A percentile compares a stretch with the other conserved stretches of the same genome.
Conservation (phyloP, 371 early-diverging fungal genomes). For the Mortierella sp. region DNA sequence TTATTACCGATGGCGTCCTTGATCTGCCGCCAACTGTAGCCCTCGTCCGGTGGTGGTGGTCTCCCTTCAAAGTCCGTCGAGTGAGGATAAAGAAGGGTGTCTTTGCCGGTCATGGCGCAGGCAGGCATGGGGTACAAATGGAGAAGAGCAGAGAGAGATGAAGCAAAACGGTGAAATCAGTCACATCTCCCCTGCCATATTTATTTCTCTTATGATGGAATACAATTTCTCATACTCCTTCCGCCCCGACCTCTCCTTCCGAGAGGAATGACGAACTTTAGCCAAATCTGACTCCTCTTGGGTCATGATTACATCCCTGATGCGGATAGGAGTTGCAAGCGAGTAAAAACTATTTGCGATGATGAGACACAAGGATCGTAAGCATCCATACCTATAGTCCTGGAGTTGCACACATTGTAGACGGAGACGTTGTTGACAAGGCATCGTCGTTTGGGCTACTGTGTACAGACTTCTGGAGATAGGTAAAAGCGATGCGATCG, state of each 20-base stretch:
- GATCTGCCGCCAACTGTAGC: conserved; percentile 47
- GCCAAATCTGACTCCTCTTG: conserved; percentile 22
- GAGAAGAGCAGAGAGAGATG: background rate
- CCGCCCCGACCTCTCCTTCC: conserved; percentile 1
- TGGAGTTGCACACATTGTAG: too few relatives aligned
- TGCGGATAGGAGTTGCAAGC: conserved; percentile 26
- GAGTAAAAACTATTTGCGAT: conserved; percentile 18
- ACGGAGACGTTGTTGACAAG: too few relatives aligned
- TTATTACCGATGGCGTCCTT: conserved; percentile 39
- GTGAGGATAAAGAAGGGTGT: conserved; percentile 23
- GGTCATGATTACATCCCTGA: conserved; percentile 9
- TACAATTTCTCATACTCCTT: background rate
- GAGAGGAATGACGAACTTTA: conserved; percentile 26
- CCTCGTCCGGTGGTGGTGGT: conserved; percentile 36
- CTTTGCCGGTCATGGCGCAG: conserved; percentile 11
- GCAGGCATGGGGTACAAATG: conserved; percentile 1
- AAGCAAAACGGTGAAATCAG: too few relatives aligned
- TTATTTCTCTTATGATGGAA: background rate
- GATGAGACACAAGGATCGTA: conserved; percentile 11
- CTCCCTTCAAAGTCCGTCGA: conserved; percentile 29
- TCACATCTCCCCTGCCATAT: too few relatives aligned
- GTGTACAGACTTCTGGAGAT: too few relatives aligned
- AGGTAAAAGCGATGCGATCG: too few relatives aligned
- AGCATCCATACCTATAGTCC: too few relatives aligned
- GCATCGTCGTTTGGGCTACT: too few relatives aligned